A percentile compares a stretch with the other conserved stretches of the same genome.
Conservation (phyloP, 2,329 filamentous ascomycete genomes). For the Trichoderma koningii region DNA sequence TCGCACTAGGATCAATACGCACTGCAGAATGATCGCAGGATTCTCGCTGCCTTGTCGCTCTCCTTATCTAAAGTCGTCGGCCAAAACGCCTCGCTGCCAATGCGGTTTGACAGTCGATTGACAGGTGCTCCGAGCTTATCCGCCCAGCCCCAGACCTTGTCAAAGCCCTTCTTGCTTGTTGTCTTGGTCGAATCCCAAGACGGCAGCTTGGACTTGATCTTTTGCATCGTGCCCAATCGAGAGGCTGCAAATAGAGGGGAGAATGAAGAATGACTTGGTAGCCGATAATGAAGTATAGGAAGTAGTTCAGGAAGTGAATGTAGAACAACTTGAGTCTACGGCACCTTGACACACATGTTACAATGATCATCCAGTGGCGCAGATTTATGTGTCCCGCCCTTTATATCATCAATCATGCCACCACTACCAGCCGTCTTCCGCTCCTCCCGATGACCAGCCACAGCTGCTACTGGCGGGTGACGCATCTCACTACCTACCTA, state of each 20-base stretch:
- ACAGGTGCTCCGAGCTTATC: slow-evolving; percentile 63
- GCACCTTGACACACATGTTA: not conserved
- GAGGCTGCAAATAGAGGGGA: not conserved
- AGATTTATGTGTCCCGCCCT: not conserved
- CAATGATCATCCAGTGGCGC: not conserved
- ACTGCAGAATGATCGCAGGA: slow-evolving; percentile 72
- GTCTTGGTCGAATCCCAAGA: slow-evolving; percentile 59
- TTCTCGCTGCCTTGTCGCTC: slow-evolving; percentile 74
- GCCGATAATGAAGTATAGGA: not conserved
- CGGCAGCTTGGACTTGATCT: slow-evolving; percentile 39
- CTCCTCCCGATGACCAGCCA: slow-evolving; percentile 19
- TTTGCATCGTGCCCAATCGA: slow-evolving; percentile 38
- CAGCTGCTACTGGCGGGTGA: slow-evolving; percentile 10
- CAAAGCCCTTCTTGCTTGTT: slow-evolving; percentile 66
- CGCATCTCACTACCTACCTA: slow-evolving; percentile 13
- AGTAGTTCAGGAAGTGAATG: not conserved
- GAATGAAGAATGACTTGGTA: not conserved
- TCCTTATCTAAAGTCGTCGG: slow-evolving; percentile 73
- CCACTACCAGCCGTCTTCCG: slow-evolving; percentile 18
- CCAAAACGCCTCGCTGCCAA: slow-evolving; percentile 76
- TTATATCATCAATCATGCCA: slow-evolving; percentile 18
- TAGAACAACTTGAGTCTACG: not conserved
- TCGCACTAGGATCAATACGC: slow-evolving; percentile 26
- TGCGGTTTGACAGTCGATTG: slow-evolving; percentile 66
- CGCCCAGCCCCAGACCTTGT: slow-evolving; percentile 65